phyloP scores from a whole-genome alignment of 148 eudicot genomes.

The Bassia scoparia region DNA sequence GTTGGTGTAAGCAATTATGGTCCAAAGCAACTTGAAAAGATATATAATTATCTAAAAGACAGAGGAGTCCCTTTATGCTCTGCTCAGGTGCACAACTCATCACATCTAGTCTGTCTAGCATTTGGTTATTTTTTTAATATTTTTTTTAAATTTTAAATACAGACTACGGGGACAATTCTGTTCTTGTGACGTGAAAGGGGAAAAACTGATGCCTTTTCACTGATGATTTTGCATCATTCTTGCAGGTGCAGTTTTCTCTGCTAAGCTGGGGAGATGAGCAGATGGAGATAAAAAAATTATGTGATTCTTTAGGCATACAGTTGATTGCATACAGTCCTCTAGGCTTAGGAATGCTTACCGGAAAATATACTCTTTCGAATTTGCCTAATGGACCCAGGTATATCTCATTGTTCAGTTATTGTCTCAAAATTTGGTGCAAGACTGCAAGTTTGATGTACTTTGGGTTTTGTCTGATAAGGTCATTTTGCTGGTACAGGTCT shows the following conservation, averaged over 20 bases:
- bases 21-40: conserved; percentile 85
- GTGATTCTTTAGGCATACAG: conserved; percentile 70
- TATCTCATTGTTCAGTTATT: not conserved
- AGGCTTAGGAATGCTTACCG: conserved; percentile 97
- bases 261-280: conserved; percentile 86
- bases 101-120: not conserved
- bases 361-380: conserved; percentile 66
- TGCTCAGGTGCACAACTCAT: conserved; percentile 63
- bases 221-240: conserved; percentile 1
- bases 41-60: conserved; percentile 61
- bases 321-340: conserved; percentile 85
- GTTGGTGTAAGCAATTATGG: conserved; percentile 98
- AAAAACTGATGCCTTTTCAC: not conserved
- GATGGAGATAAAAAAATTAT: conserved; percentile 66
- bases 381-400: conserved; percentile 89
- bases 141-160: conserved; percentile 2
- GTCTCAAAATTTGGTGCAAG: not conserved
- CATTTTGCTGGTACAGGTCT: conserved; percentile 42
- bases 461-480: conserved; percentile 5
- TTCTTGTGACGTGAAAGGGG: not conserved
- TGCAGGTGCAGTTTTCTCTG: conserved; percentile 84
- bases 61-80: conserved; percentile 88
- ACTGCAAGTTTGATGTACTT: conserved; percentile 8
- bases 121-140: not conserved
- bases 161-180: not conserved